Evolutionary conservation across 2,329 filamentous ascomycete species (phyloP), one percentile per base, ranked within the genome.

Genomic region (Furcasterigmium furcatum): DNA sequence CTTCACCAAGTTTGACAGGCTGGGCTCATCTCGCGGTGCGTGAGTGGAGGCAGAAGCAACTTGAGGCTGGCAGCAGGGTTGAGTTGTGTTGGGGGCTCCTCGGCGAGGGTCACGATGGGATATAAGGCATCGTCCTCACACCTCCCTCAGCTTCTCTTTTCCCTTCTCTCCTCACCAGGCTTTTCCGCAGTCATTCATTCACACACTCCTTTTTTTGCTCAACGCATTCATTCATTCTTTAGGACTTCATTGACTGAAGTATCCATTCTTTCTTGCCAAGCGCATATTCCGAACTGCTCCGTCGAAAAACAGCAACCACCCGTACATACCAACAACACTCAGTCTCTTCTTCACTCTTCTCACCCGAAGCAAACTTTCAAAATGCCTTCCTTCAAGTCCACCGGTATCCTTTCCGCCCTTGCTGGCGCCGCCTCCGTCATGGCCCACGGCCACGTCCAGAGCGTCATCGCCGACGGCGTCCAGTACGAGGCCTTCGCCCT

Each of bases 381-480:
- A 45, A 57, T 57, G 55, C 49, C 54, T 53, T 54, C 51, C 30
- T 48, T 45, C 52, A 53, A 48, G 44, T 45, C 44, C 41, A 45
- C 47, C 46, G 27, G 52, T 13, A 50, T 53, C 38, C 39, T 60
- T 43, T 48, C 55, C 52, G 52, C 52, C 47, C 39, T 57, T 24
- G 48, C 49, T 36, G 43, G 62, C 41, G 59, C 58, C 38, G 47
- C 50, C 20, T 54, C 57, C 19, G 61, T 55, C 47, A 52, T 54
- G 38, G 61, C 53, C 38, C 61, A 63, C 53, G 61, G 61, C 34
- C 59, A 63, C 50, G 62, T 65, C 43, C 52, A 49, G 29, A 50
- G 55, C 34, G 56, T 62, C 44, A 51, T 56, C 40, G 52, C 60
- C 48, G 51, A 57, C 46, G 55, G 56, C 16, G 51, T 55, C 38